Conservation (phyloP, 768 basidiomycete genomes). For the Daedaleopsis sinensis region DNA sequence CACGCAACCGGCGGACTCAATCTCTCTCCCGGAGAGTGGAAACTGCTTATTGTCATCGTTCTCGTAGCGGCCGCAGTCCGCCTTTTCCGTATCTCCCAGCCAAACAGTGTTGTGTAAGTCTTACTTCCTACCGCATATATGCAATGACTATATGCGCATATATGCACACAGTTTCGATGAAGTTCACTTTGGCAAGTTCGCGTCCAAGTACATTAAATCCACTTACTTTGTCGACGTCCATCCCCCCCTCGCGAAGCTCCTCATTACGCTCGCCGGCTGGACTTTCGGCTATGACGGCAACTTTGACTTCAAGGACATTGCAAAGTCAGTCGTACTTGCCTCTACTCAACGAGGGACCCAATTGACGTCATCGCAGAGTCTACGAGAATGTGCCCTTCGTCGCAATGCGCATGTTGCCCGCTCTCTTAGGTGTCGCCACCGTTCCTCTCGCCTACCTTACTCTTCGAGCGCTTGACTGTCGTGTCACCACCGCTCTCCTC, state of each 20-base stretch:
- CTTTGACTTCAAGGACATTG: slow-evolving; percentile 98
- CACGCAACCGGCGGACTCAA: slow-evolving; percentile 60
- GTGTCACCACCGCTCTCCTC: slow-evolving; percentile 89
- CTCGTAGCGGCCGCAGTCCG: slow-evolving; percentile 81
- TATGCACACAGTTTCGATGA: slow-evolving; percentile 81
- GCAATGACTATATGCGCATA: slow-evolving; percentile 1
- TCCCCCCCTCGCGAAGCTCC: slow-evolving; percentile 92
- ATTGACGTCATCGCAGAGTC: slow-evolving; percentile 46
- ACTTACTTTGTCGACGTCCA: slow-evolving; percentile 95
- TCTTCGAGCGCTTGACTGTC: slow-evolving; percentile 88
- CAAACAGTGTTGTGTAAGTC: slow-evolving; percentile 90
- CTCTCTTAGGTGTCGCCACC: slow-evolving; percentile 84
- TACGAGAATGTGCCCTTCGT: slow-evolving; percentile 93
- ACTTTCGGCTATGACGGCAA: slow-evolving; percentile 87
- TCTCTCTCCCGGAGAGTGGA: slow-evolving; percentile 74
- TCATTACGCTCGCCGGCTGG: slow-evolving; percentile 91
- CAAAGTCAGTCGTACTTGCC: slow-evolving; percentile 64
- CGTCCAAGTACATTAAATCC: slow-evolving; percentile 90
- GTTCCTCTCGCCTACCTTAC: slow-evolving; percentile 93
- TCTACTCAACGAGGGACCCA: background rate
- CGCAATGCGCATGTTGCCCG: slow-evolving; percentile 96
- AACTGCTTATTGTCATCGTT: slow-evolving; percentile 65
- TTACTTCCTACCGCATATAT: background rate
- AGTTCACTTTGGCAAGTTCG: slow-evolving; percentile 98
- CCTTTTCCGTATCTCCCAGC: slow-evolving; percentile 81